These are phyloP conservation scores for Cordia subcordata DNA, from an alignment of 257 asterid genomes.

Conservation along the genomic window DNA sequence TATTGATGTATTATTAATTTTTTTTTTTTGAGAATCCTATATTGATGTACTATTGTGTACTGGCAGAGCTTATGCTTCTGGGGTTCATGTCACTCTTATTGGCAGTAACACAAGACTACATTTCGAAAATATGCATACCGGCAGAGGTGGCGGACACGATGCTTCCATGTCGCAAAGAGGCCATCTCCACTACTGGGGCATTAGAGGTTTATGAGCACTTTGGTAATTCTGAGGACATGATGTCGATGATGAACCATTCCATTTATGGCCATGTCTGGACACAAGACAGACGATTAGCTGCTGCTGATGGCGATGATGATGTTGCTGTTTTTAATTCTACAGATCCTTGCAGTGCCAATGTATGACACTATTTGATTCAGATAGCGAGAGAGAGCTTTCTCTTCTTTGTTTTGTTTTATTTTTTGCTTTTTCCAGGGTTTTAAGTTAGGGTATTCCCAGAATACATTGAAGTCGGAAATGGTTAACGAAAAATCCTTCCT, in stretches of 20 bases:
- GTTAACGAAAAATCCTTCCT: too few relatives aligned
- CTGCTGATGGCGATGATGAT: neutral
- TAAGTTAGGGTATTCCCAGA: too few relatives aligned
- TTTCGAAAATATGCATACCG: conserved; percentile 8
- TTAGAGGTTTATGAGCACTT: neutral
- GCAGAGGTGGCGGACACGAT: conserved; percentile 3
- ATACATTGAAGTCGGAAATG: too few relatives aligned
- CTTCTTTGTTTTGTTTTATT: too few relatives aligned
- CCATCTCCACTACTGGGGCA: neutral
- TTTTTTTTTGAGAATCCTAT: too few relatives aligned
- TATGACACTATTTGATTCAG: neutral
- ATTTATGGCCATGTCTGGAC: neutral
- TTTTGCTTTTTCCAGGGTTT: too few relatives aligned
- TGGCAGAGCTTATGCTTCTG: conserved; percentile 15
- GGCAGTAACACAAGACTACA: conserved; percentile 10
- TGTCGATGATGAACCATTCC: neutral
- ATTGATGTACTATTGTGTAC: too few relatives aligned
- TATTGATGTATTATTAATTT: too few relatives aligned
- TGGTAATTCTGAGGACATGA: neutral
- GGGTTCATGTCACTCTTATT: conserved; percentile 17
- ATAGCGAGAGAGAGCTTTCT: too few relatives aligned
- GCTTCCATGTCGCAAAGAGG: conserved; percentile 6
- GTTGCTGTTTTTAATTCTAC: neutral
- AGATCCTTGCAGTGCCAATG: conserved; percentile 11
- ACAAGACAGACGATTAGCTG: neutral